Evolutionary conservation across 2,329 filamentous ascomycete genomes (phyloP).

Genomic region (Coniochaeta sp.): DNA sequence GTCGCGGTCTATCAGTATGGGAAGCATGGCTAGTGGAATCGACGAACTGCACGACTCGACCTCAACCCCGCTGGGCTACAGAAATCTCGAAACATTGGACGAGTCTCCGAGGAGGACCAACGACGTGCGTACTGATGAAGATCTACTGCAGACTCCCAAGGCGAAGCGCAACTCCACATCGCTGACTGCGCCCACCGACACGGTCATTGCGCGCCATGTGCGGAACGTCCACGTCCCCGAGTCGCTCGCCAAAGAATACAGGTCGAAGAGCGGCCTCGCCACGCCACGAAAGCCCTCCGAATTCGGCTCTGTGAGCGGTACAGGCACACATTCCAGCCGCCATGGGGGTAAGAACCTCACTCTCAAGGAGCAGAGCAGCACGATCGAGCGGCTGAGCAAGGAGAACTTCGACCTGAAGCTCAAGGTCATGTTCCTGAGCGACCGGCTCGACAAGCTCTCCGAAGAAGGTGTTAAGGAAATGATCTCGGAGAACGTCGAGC

Average conservation of each 20-base stretch:
- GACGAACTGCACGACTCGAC: slow-evolving; percentile 47
- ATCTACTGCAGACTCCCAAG: slow-evolving; percentile 63
- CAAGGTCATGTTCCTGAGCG: slow-evolving; percentile 94
- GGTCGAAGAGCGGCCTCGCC: slow-evolving; percentile 60
- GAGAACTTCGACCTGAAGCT: slow-evolving; percentile 98
- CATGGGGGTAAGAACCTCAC: slow-evolving; percentile 68
- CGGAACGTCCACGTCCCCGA: slow-evolving; percentile 87
- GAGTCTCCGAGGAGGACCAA: slow-evolving; percentile 28
- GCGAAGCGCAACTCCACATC: slow-evolving; percentile 39
- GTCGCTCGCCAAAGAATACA: slow-evolving; percentile 79
- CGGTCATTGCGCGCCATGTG: slow-evolving; percentile 79
- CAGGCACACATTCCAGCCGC: slow-evolving; percentile 27
- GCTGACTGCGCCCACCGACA: slow-evolving; percentile 69
- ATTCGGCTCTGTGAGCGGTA: slow-evolving; percentile 34
- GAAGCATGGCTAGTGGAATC: slow-evolving; percentile 76
- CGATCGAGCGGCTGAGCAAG: slow-evolving; percentile 91
- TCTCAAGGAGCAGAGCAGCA: slow-evolving; percentile 94
- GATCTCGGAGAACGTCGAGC: slow-evolving; percentile 93
- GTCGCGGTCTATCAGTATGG: slow-evolving; percentile 74
- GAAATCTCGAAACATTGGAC: slow-evolving; percentile 40
- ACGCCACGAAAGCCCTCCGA: slow-evolving; percentile 48
- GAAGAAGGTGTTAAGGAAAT: slow-evolving; percentile 97
- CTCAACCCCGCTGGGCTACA: slow-evolving; percentile 31
- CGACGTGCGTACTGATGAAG: slow-evolving; percentile 27
- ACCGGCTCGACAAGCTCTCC: slow-evolving; percentile 84